These are phyloP conservation scores for Cercospora beticola DNA, from an alignment of 2,329 filamentous ascomycete genomes.

Conservation along the genomic window DNA sequence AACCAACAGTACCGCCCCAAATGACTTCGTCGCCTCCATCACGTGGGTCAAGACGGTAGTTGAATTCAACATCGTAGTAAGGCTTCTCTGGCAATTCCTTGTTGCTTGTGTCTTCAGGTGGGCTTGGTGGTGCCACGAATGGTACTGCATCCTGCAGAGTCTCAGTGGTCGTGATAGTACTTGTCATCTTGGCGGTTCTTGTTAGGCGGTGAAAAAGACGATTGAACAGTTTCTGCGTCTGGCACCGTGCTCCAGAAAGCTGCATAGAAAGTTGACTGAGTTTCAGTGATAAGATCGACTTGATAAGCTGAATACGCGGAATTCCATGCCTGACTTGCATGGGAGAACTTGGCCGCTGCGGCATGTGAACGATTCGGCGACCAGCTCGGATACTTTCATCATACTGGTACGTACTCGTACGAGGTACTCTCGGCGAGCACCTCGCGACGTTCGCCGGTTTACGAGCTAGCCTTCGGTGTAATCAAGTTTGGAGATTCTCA, in stretches of 20 bases:
- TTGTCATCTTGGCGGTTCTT: not conserved
- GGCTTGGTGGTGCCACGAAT: constrained; percentile 1
- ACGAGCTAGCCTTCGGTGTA: not conserved
- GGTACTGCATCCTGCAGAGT: not conserved
- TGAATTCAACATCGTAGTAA: constrained; percentile 12
- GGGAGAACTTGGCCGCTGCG: not conserved
- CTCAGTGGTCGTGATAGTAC: not conserved
- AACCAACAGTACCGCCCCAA: constrained; percentile 12
- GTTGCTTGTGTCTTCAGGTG: not conserved
- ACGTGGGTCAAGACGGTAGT: constrained; percentile 15
- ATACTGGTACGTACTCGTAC: not conserved
- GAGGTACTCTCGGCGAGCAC: not conserved
- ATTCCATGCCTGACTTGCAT: not conserved
- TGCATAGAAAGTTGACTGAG: not conserved
- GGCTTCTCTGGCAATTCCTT: not conserved
- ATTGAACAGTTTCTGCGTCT: not conserved
- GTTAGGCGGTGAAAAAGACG: not conserved
- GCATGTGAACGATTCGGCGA: not conserved
- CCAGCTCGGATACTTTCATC: not conserved
- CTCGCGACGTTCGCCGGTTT: not conserved
- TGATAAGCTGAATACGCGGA: not conserved
- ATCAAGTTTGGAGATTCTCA: not conserved
- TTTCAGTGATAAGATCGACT: not conserved
- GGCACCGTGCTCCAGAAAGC: not conserved
- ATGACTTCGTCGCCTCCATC: constrained; percentile 16